Conservation (phyloP, 192 early-diverging fungal species). For the Dissophora ornata region DNA sequence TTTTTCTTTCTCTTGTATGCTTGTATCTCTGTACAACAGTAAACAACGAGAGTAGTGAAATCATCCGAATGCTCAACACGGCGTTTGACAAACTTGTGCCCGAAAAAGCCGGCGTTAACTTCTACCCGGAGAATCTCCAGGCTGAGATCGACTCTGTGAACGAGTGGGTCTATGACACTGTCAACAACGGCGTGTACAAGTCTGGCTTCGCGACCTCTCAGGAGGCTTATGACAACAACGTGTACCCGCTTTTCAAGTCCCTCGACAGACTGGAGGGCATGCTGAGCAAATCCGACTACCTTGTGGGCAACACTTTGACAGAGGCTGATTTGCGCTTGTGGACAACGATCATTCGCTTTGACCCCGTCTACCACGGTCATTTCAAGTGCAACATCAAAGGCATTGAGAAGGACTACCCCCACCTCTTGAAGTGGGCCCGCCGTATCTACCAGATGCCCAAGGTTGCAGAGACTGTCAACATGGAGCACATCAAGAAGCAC, state of each 20-base stretch:
- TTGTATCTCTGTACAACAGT: too few species aligned
- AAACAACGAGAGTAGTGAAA: conserved; percentile 97
- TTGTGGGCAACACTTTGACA: conserved; percentile 85
- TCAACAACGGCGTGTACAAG: conserved; percentile 98
- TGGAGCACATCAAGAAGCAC: conserved; percentile 96
- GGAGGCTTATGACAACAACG: conserved; percentile 84
- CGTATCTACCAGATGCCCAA: conserved; percentile 85
- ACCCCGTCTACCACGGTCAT: conserved; percentile 93
- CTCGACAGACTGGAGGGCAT: conserved; percentile 88
- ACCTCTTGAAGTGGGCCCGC: conserved; percentile 85
- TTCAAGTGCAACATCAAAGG: conserved; percentile 95
- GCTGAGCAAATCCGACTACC: conserved; percentile 75
- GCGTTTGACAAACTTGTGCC: conserved; percentile 83
- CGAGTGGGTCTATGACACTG: conserved; percentile 90
- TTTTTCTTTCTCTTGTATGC: neutral
- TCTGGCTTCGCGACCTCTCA: conserved; percentile 92
- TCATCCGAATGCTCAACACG: conserved; percentile 94
- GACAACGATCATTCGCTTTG: conserved; percentile 96
- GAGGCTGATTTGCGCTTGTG: conserved; percentile 96
- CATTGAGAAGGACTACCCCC: conserved; percentile 89
- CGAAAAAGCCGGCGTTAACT: conserved; percentile 72
- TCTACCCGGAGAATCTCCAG: conserved; percentile 84
- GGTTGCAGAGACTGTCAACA: conserved; percentile 87
- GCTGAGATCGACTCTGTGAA: conserved; percentile 88
- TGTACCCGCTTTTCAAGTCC: conserved; percentile 76